These are phyloP conservation scores for Diplodia corticola DNA, from an alignment of 2,329 filamentous ascomycete species.

Conservation along the genomic window DNA sequence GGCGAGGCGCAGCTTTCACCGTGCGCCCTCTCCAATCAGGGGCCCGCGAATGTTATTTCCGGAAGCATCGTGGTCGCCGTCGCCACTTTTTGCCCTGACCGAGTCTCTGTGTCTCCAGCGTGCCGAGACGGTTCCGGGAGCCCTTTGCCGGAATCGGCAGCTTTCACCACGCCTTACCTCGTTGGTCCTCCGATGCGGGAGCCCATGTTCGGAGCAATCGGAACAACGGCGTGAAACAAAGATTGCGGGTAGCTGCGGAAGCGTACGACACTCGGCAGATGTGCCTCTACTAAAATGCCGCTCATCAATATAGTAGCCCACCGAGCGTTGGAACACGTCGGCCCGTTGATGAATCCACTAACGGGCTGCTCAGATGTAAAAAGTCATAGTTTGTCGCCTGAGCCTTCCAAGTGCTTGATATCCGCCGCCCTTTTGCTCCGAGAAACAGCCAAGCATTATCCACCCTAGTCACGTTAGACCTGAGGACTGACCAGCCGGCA, in stretches of 20 bases:
- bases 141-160: neutral
- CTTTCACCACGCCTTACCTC: neutral
- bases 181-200: neutral
- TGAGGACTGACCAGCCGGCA: neutral
- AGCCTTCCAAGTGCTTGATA: neutral
- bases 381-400: neutral
- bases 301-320: neutral
- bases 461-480: neutral
- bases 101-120: neutral
- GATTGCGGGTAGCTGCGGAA: neutral
- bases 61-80: neutral
- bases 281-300: neutral
- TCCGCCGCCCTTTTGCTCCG: neutral
- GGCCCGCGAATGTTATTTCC: neutral
- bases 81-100: neutral
- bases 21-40: neutral
- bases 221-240: neutral
- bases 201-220: neutral
- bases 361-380: neutral
- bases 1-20: slow-evolving; percentile 5
- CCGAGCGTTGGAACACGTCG: neutral
- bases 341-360: neutral
- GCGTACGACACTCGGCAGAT: neutral
- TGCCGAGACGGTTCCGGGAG: neutral
- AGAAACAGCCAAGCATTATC: neutral